Conservation (phyloP, 129 eudicot species). For the Solidago caesia region DNA sequence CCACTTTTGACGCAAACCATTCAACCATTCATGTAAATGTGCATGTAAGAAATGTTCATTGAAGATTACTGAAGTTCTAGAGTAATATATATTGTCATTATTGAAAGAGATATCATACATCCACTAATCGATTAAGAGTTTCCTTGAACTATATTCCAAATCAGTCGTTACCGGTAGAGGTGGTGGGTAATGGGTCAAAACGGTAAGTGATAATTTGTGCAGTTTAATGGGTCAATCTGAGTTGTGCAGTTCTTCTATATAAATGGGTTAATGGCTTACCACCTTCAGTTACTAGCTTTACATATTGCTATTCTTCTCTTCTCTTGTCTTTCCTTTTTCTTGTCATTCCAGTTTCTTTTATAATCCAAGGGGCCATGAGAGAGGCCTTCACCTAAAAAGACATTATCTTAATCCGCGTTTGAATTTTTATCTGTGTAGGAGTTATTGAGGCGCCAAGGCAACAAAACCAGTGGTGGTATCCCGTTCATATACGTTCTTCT, state of each 20-base stretch:
- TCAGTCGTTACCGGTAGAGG: not conserved
- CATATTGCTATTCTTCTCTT: not conserved
- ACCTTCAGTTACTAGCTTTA: not conserved
- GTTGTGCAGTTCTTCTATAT: not conserved
- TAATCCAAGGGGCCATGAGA: not conserved
- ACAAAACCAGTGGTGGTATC: conserved; percentile 52
- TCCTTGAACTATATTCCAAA: not conserved
- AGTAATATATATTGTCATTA: not conserved
- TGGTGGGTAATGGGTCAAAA: not conserved
- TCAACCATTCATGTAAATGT: not conserved
- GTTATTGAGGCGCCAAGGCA: conserved; percentile 58
- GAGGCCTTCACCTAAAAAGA: not conserved
- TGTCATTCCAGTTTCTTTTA: not conserved
- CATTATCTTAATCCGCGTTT: not conserved
- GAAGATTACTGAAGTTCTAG: not conserved
- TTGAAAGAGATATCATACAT: not conserved
- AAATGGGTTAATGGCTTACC: not conserved
- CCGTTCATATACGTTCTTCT: conserved; percentile 59
- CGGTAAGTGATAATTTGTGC: not conserved
- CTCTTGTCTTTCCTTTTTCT: not conserved
- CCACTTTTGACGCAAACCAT: not conserved
- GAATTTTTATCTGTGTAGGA: conserved; percentile 44
- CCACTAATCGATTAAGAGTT: not conserved
- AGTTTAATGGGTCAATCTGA: not conserved
- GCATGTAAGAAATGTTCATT: not conserved